Base-by-base conservation (phyloP, 1,139 yeast genomes). In the Suhomyces yuchorum region DNA sequence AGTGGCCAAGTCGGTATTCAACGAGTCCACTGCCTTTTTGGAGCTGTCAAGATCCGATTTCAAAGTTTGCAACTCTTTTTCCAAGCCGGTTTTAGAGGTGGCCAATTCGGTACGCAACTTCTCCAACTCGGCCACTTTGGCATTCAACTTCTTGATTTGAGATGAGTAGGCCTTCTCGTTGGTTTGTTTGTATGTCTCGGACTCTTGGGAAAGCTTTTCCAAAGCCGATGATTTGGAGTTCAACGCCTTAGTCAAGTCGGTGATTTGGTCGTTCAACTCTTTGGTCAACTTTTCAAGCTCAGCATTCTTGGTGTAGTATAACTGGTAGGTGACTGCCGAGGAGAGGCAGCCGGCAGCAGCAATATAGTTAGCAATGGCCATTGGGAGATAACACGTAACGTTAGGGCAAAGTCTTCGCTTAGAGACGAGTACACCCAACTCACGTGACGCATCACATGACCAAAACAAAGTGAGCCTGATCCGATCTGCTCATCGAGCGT, bases 311-410 rank as follows among this genome's bases (percentile, higher is more conserved):
- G 60, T 48, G 46, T 63, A 65, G 52, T 61, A 65, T 44, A 67
- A 51, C 43, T 65, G 64, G 50, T 55, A 62, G n/a, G 63, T 52
- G 6, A 64, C 48, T 1, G 63, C 67, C 1, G 65, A 51, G 6
- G 66, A 58, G 34, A 66, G 42, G 39, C 67, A 58, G n/a, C 70
- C 68, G 15, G 57, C 52, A 2, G 61, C 61, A 5, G 69, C 62
- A 28, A 65, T 44, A 40, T 57, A 58, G 46, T 50, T 52, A 28
- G 56, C 51, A 19, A 57, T 41, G 40, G 51, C 55, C 61, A 58
- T 58, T 17, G 22, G 40, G 24, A 19, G 41, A 23, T 24, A 28
- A 39, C 36, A 30, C 42, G 35, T 28, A 28, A 23, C 19, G 7
- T 19, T 37, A n/a, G 30, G 39, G 15, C 26, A 20, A 24, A 8